Percentiles rank a stretch among this genome's conserved stretches.
Evolutionary conservation across 176 grass and related monocot genomes (phyloP).

Genomic region (Elymus sibiricus): DNA sequence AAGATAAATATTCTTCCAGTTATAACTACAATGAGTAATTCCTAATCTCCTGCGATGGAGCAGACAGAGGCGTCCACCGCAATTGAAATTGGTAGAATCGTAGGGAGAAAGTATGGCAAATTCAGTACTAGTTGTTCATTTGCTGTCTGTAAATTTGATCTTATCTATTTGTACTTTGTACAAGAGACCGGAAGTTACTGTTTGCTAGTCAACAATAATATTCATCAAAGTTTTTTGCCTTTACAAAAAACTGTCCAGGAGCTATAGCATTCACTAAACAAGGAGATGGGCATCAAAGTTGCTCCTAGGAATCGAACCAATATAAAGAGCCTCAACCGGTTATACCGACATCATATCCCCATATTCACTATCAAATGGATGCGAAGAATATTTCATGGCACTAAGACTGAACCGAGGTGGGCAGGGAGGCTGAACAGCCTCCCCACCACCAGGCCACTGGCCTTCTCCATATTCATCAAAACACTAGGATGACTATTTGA

Average conservation of each 20-base stretch:
- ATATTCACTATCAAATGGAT: neutral
- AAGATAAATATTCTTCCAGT: constrained; percentile 5
- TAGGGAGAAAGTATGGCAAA: neutral
- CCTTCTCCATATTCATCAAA: neutral
- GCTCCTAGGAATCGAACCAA: neutral
- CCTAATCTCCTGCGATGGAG: neutral
- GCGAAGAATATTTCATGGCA: neutral
- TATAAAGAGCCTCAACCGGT: neutral
- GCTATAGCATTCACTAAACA: neutral
- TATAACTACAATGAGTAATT: neutral
- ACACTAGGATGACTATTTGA: neutral
- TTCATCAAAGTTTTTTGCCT: neutral
- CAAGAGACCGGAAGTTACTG: neutral
- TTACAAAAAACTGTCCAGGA: neutral
- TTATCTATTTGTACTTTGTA: neutral
- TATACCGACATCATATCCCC: neutral
- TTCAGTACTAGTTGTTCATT: neutral
- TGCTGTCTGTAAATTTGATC: constrained; percentile 1
- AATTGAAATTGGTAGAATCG: neutral
- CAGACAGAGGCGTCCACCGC: neutral
- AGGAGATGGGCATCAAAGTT: neutral
- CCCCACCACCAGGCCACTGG: too few relatives aligned
- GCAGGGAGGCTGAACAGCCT: neutral
- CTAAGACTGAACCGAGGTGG: neutral
- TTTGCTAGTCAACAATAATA: neutral